phyloP scores from a whole-genome alignment of 2,329 filamentous ascomycete species.

The Curvularia sp. region DNA sequence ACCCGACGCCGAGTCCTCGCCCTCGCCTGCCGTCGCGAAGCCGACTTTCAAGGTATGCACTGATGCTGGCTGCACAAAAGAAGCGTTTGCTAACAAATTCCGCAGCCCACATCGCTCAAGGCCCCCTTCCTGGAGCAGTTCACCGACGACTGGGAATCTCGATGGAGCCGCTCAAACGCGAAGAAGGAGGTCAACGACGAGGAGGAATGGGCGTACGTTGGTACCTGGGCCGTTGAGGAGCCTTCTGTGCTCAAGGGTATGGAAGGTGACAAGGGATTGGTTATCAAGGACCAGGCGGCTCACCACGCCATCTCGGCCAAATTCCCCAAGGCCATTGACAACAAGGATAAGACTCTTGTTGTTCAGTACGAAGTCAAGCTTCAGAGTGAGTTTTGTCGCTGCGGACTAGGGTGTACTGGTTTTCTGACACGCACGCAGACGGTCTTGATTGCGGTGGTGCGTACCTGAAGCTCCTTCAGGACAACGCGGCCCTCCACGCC shows the following conservation, averaged over 20 bases:
- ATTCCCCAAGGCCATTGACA: conserved; percentile 94
- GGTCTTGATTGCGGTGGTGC: conserved; percentile 97
- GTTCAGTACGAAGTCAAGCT: conserved; percentile 99
- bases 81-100: conserved; percentile 26
- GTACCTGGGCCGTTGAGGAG: conserved; percentile 97
- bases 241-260: conserved; percentile 89
- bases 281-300: conserved; percentile 96
- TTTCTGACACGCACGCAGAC: conserved; percentile 63
- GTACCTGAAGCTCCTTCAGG: conserved; percentile 98
- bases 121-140: conserved; percentile 98
- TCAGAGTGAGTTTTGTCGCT: conserved; percentile 73
- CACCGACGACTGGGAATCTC: conserved; percentile 90
- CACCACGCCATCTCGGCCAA: conserved; percentile 99
- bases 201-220: conserved; percentile 93
- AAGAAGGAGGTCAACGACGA: conserved; percentile 91
- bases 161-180: conserved; percentile 94
- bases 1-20: conserved; percentile 59
- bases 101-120: conserved; percentile 88
- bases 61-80: background rate
- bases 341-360: conserved; percentile 95
- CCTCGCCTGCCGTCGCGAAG: conserved; percentile 68
- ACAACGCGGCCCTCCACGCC: conserved; percentile 95
- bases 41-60: conserved; percentile 86
- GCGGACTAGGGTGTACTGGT: background rate
- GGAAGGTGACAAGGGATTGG: conserved; percentile 92